Evolutionary conservation across 2,329 filamentous ascomycete genomes (phyloP), one percentile per base, ranked within the genome.

Genomic region (Botrytis cinerea): DNA sequence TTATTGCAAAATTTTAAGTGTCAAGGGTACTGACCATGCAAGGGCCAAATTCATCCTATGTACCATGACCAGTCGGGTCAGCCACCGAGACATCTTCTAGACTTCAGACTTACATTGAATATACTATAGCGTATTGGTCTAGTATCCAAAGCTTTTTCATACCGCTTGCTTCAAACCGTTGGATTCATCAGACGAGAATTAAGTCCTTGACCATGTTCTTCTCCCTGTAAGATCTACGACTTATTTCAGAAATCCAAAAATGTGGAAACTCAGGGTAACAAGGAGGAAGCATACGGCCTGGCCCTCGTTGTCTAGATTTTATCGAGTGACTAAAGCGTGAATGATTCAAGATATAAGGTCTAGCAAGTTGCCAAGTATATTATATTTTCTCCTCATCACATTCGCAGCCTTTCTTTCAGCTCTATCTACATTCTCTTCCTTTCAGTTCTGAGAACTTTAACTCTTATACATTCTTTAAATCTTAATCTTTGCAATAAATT

Each of bases 401-500:
- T 79, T 73, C 76, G 75, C 75, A 77, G 69, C 78, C 75, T 77
- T 71, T 79, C 74, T 74, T 79, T 78, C 74, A 73, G 61, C 76
- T 77, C 75, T 61, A 74, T 77, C 76, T 78, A 76, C 78, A 74
- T 79, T 80, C 79, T 76, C 76, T 80, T 76, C 73, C 76, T 76
- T 62, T 62, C 74, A 78, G 77, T 81, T 80, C 79, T 78, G 79
- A 78, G 79, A 79, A 80, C 76, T 78, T 79, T 76, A 68, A 75
- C 54, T 78, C 81, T 76, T 76, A 63, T 70, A 79, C 80, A 77
- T 76, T 80, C 77, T 77, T 79, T 80, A 75, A 66, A 63, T 68
- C 68, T 71, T 60, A 72, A 71, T 7, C 59, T 18, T 59, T 66
- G 10, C 25, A 32, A 66, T 51, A 25, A 51, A 38, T 64, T 76